Conservation (phyloP, 208 protist genomes). For the Crithidia sp. region DNA sequence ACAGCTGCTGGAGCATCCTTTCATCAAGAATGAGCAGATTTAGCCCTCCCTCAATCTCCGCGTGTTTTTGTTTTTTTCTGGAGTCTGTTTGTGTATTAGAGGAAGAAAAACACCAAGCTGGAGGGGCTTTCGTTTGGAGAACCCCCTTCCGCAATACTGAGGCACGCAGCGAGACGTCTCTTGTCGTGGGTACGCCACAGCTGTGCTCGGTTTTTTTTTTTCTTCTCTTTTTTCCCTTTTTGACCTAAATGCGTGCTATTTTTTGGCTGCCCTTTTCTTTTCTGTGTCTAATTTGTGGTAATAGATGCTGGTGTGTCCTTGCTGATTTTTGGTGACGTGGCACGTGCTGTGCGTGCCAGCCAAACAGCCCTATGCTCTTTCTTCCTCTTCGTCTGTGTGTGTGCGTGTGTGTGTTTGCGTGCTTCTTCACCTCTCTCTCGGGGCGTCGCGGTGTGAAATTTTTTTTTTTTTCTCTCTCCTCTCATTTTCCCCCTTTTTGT, state of each 20-base stretch:
- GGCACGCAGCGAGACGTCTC: too few species aligned
- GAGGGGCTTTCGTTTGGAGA: too few species aligned
- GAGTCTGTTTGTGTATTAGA: background rate
- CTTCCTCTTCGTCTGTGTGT: too few species aligned
- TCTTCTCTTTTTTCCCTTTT: slow-evolving; percentile 17
- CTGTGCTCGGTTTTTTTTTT: background rate
- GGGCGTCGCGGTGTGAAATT: too few species aligned
- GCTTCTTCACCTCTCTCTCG: too few species aligned
- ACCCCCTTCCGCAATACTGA: too few species aligned
- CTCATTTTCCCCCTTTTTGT: too few species aligned
- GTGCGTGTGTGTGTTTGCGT: too few species aligned
- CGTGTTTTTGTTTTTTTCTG: background rate
- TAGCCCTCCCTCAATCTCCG: background rate
- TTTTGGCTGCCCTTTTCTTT: slow-evolving; percentile 7
- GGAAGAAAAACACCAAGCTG: too few species aligned
- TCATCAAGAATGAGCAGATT: slow-evolving; percentile 63
- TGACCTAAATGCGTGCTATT: background rate
- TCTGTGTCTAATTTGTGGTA: background rate
- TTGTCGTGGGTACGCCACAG: too few species aligned
- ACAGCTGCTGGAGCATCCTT: slow-evolving; percentile 88
- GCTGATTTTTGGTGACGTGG: background rate
- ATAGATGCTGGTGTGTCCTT: background rate
- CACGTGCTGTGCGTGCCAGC: background rate
- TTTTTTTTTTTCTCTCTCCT: too few species aligned
- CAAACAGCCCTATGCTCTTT: too few species aligned